These are phyloP conservation scores for Spiromastix sp. DNA, from an alignment of 2,329 filamentous ascomycete species.

Conservation along the genomic window DNA sequence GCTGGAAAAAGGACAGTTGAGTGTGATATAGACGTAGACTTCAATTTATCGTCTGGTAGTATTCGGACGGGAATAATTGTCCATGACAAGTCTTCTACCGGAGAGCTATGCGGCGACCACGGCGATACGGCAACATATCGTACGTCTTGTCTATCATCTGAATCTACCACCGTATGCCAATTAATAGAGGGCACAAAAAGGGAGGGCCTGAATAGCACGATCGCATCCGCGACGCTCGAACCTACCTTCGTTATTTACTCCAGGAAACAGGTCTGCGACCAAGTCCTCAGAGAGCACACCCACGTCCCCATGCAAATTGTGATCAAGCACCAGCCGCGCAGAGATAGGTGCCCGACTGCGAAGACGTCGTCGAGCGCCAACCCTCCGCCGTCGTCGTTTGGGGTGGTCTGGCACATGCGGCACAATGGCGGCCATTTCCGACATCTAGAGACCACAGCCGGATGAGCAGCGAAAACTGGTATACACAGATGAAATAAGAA, in stretches of 20 bases:
- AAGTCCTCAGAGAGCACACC: conserved; percentile 82
- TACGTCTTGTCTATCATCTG: conserved; percentile 21
- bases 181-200: too few species aligned
- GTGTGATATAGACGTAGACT: conserved; percentile 54
- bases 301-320: conserved; percentile 72
- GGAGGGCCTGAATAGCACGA: too few species aligned
- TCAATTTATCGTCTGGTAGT: conserved; percentile 31
- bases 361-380: conserved; percentile 29
- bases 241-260: conserved; percentile 41
- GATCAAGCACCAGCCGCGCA: conserved; percentile 73
- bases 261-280: conserved; percentile 66
- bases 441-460: conserved; percentile 2
- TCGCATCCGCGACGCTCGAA: too few species aligned
- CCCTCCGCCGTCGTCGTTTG: conserved; percentile 42
- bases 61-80: conserved; percentile 68
- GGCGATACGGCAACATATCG: conserved; percentile 39
- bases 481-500: neutral
- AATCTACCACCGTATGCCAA: too few species aligned
- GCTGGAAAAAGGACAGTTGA: conserved; percentile 68
- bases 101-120: conserved; percentile 29
- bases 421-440: conserved; percentile 27
- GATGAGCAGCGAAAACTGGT: neutral
- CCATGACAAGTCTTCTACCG: conserved; percentile 60
- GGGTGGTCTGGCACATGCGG: conserved; percentile 34
- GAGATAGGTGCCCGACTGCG: conserved; percentile 62